Evolutionary conservation across 2,329 filamentous ascomycete species (phyloP).

Genomic region (Fusarium newnesense): DNA sequence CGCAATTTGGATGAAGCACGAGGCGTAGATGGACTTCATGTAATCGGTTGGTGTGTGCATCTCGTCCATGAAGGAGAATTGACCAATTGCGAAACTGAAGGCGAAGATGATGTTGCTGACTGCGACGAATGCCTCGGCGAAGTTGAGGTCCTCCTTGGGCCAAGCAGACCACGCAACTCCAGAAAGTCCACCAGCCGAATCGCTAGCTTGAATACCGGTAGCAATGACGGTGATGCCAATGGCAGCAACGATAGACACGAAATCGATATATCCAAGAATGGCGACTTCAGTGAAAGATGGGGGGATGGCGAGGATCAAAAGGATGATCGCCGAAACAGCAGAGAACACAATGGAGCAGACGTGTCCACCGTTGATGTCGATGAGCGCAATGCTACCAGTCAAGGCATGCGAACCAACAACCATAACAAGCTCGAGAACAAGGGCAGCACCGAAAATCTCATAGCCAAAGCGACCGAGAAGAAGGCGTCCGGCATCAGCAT

Average conservation of each 20-base stretch:
- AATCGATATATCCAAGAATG: conserved; percentile 53
- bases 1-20: conserved; percentile 69
- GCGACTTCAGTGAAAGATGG: conserved; percentile 54
- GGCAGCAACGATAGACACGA: conserved; percentile 65
- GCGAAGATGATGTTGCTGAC: conserved; percentile 66
- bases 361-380: conserved; percentile 68
- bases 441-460: conserved; percentile 69
- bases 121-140: conserved; percentile 67
- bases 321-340: conserved; percentile 57
- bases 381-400: conserved; percentile 76
- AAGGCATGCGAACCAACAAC: conserved; percentile 77
- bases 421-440: conserved; percentile 74
- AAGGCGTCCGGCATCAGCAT: conserved; percentile 58
- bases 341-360: conserved; percentile 49
- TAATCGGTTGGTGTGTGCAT: conserved; percentile 41
- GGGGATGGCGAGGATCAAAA: conserved; percentile 58
- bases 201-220: conserved; percentile 60
- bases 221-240: conserved; percentile 73
- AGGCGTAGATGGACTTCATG: conserved; percentile 67
- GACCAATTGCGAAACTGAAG: conserved; percentile 38
- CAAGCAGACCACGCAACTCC: conserved; percentile 56
- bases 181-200: conserved; percentile 46
- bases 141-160: conserved; percentile 56
- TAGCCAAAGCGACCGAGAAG: conserved; percentile 69
- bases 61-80: conserved; percentile 40